Percentiles rank a stretch among this genome's conserved stretches.
Conservation (phyloP, 148 eudicot genomes). For the Fagopyrum esculentum region DNA sequence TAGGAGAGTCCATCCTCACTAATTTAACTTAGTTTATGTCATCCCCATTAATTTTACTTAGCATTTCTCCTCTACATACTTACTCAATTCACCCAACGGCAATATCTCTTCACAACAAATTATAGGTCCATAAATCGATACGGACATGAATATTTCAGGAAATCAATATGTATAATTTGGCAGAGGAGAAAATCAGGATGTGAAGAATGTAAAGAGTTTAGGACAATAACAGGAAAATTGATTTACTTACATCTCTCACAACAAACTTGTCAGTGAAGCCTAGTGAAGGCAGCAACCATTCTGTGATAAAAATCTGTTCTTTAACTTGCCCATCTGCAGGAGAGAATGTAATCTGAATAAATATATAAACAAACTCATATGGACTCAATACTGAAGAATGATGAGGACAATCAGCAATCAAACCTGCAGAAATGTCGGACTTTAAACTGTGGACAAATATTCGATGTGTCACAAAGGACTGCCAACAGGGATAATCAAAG, state of each 20-base stretch:
- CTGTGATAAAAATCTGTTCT: constrained; percentile 36
- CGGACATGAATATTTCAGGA: no score
- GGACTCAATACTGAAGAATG: not conserved
- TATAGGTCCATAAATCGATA: no score
- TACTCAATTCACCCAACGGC: no score
- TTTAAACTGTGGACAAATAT: constrained; percentile 56
- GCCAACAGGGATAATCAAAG: constrained; percentile 21
- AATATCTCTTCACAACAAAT: no score
- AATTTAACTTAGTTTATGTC: no score
- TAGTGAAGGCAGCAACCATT: constrained; percentile 76
- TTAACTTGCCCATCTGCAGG: constrained; percentile 34
- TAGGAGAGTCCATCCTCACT: no score
- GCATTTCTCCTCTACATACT: no score
- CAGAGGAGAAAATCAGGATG: not conserved
- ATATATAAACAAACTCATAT: not conserved
- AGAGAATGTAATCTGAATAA: not conserved
- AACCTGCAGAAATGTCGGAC: constrained; percentile 17
- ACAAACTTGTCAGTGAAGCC: constrained; percentile 50
- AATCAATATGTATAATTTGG: not conserved
- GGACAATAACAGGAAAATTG: not conserved
- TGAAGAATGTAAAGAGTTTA: not conserved
- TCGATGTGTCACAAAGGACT: constrained; percentile 80
- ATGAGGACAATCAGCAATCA: not conserved
- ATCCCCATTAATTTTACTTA: no score
- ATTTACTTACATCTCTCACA: constrained; percentile 41